These are phyloP conservation scores for Aspergillus flavus DNA, from an alignment of 2,329 filamentous ascomycete species.

Conservation along the genomic window DNA sequence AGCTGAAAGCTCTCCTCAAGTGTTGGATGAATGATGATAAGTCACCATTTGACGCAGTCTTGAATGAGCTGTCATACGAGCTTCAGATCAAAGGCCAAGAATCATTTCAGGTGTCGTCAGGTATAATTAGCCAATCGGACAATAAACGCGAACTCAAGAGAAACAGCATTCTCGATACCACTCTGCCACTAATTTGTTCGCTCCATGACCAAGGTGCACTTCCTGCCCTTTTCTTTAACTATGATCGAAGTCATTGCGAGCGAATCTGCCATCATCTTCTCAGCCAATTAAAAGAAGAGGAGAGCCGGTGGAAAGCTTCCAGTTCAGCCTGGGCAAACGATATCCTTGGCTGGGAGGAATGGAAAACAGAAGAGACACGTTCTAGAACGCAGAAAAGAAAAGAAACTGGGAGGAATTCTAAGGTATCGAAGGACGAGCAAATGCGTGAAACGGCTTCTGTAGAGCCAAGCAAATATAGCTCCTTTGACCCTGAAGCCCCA, in stretches of 20 bases:
- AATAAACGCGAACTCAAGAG: slow-evolving; percentile 19
- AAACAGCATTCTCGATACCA: slow-evolving; percentile 47
- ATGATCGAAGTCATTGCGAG: slow-evolving; percentile 69
- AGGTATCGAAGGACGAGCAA: slow-evolving; percentile 56
- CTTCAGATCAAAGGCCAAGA: neutral
- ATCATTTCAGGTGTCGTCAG: neutral
- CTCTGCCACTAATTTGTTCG: slow-evolving; percentile 47
- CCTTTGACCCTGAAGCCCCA: slow-evolving; percentile 68
- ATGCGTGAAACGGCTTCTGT: slow-evolving; percentile 58
- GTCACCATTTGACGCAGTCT: slow-evolving; percentile 57
- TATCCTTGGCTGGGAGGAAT: slow-evolving; percentile 59
- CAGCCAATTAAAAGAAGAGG: slow-evolving; percentile 56
- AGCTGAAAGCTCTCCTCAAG: slow-evolving; percentile 61
- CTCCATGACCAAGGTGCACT: slow-evolving; percentile 67
- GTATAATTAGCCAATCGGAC: neutral
- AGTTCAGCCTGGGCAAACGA: slow-evolving; percentile 64
- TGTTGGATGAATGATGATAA: slow-evolving; percentile 61
- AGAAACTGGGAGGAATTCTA: slow-evolving; percentile 26
- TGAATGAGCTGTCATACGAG: slow-evolving; percentile 48
- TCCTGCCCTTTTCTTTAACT: slow-evolving; percentile 77
- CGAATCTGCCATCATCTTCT: slow-evolving; percentile 56
- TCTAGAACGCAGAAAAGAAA: neutral
- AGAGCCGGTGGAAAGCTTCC: slow-evolving; percentile 43
- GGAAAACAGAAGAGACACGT: slow-evolving; percentile 33
- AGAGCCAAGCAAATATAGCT: slow-evolving; percentile 61